Evolutionary conservation across 163 green algal species (phyloP), one percentile per base, ranked within the genome.

Genomic region (Trebouxiophyceae sp.): DNA sequence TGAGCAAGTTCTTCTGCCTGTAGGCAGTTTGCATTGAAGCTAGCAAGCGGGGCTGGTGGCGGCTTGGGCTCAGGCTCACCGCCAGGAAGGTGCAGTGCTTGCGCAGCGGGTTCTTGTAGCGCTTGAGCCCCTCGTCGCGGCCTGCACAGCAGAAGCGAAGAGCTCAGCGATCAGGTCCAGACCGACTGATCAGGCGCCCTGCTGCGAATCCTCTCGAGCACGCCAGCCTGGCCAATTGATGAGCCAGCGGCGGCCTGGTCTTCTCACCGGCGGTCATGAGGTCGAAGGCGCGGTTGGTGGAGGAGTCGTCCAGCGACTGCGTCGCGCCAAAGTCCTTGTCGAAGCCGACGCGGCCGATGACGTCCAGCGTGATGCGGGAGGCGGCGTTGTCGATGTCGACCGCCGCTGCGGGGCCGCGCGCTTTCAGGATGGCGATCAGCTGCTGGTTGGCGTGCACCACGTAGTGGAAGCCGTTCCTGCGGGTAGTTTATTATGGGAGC

Each of bases 291-390:
- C 26, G 8, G n/a, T 68, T 68, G 29, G 58, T 20, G 5, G 27
- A 26, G 33, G n/a, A 57, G 54, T 45, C 45, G n/a, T 63, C 57
- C 23, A 78, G 56, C 29, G 44, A 55, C 6, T n/a, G 29, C 5
- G 73, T 81, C 3, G 71, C 76, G 1, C 62, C 58, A 60, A 87
- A 77, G 66, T 86, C 73, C 1, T 69, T 69, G 46, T 62, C 69
- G 39, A 87, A 86, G 2, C 71, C 78, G 24, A 81, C 74, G 28
- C 62, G 24, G 19, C 78, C 81, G 12, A 85, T 84, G 3, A 88
- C 71, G 58, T 88, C 81, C 5, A 85, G 54, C 1, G 77, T 77
- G 7, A 75, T 32, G 4, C 69, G 58, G 54, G 65, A 45, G 5
- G 67, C 47, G 6, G 58, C 66, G 1, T 72, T 65, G 67, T 86